Evolutionary conservation across 768 basidiomycete genomes (phyloP), one percentile per base, ranked within the genome.

Genomic region (Lactarius indigo): DNA sequence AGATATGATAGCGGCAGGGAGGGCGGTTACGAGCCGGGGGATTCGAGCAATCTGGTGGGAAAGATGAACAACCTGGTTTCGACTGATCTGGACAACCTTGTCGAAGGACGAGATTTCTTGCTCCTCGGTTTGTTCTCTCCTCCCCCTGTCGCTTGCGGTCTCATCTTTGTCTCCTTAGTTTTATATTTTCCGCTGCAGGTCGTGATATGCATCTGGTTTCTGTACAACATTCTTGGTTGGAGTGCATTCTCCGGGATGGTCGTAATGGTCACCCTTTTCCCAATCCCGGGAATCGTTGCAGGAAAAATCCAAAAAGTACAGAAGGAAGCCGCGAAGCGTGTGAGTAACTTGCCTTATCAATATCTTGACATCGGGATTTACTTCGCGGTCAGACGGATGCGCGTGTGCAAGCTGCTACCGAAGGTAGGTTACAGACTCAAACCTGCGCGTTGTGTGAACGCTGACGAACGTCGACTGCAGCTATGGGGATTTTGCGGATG

Each of bases 1-100:
- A 26, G 58, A 9, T 41, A 66, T 20, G 57, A 50, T 28, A 59
- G 30, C 4, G 17, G 57, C 57, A 39, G 66, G 57, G 39, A 64
- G 35, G 37, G 30, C 20, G 13, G 44, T 10, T 55, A 57, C 52
- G 58, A 60, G 37, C 7, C 28, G n/a, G 50, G 56, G 2, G 59
- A 62, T 41, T 73, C 76, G 13, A 77, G 76, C 10, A 87, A 88
- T 72, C 75, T 90, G 26, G 83, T 86, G 42, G 91, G 92, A 10
- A 89, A 85, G 73, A 87, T 93, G 73, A 92, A 89, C 74, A 92
- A 91, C 61, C 76, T 92, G 9, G 83, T 90, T 39, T 86, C 89
- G 8, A 85, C 87, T 2, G 91, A 93, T 75, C 71, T 84, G 59
- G 71, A 68, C 56, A 73, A 72, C 44, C 55, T 78, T n/a, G 55